Evolutionary conservation across 768 basidiomycete species (phyloP), one percentile per base, ranked within the genome.

Genomic region (Imleria badia): DNA sequence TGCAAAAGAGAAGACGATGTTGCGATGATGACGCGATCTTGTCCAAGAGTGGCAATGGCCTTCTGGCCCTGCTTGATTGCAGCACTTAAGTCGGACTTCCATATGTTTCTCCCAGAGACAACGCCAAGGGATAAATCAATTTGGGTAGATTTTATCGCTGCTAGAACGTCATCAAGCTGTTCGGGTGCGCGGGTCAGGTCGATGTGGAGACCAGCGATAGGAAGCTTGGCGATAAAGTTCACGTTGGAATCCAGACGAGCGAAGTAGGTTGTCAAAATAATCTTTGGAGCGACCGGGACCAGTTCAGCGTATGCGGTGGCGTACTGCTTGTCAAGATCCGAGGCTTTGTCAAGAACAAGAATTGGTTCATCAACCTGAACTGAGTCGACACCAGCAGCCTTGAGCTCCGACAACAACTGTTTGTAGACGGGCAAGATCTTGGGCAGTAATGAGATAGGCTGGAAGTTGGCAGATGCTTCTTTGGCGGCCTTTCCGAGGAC

Each of bases 101-200:
- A 99, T 79, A 99, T 92, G 82, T 98, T 98, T 71, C 97, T 94
- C 51, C 97, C 97, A 42, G 97, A 98, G 60, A 99, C 91, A 58
- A 98, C 73, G 75, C 97, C 97, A 59, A 98, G 86, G 38, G 97
- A 98, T 48, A 99, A 82, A 60, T 87, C 68, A 59, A 94, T 81
- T 66, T 73, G 75, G 61, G 93, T 95, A 58, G 81, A 70, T 81
- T 94, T 97, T 73, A 98, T 71, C 52, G 93, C 94, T 41, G 79
- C 81, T 59, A 96, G 58, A 59, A 93, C 89, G 43, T 80, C 79
- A 46, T 90, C 87, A 60, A 99, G 86, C 75, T 99, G 97, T 51
- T 73, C 81, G 31, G 95, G 89, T 52, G 92, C 96, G 73, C 95
- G 94, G 77, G 90, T 87, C 61, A 98, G 85, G 72, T 99, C 97